Evolutionary conservation across 345 rosid genomes (phyloP), one percentile per base, ranked within the genome.

Genomic region (Arabis alpina): DNA sequence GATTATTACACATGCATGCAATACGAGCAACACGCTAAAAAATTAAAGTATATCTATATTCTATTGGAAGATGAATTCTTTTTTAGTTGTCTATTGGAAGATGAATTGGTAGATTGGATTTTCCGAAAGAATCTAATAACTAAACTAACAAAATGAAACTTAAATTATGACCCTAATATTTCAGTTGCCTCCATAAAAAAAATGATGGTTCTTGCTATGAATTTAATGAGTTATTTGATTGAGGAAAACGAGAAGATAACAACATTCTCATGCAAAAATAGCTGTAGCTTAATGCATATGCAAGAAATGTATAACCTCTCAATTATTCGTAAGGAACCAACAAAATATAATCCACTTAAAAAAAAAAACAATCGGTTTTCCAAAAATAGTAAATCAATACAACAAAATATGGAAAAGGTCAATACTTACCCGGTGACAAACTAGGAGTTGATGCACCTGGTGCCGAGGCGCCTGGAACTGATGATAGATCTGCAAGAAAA

Each of bases 381-480:
- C 37, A 11, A 2, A 4, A 45, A 30, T 42, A 15, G 7, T 7
- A 13, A 36, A 36, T 36, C 10, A 36, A 36, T 8, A 36, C 40
- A 36, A 23, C 6, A 68, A 54, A 68, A 57, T 7, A 24, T 69
- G 66, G 25, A 45, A 30, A 52, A 28, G 19, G 1, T 30, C 0
- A 66, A 59, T 28, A 61, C 49, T 3, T 74, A 59, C 72, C 59
- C 9, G 68, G 77, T 50, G 77, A 36, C 30, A 28, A 1, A 45
- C 25, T 48, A 44, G 70, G 70, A 54, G 54, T 57, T 14, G 76
- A 59, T 59, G 56, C 68, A 59, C 32, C 42, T 5, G 73, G 68
- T 56, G 56, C 16, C 6, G 60, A n/a, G 13, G 37, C 53, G 9
- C 27, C 49, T 8, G 11, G 16, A 2, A 13, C 14, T 6, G 43